Conservation (phyloP, 345 rosid species). For the Gossypium raimondii region DNA sequence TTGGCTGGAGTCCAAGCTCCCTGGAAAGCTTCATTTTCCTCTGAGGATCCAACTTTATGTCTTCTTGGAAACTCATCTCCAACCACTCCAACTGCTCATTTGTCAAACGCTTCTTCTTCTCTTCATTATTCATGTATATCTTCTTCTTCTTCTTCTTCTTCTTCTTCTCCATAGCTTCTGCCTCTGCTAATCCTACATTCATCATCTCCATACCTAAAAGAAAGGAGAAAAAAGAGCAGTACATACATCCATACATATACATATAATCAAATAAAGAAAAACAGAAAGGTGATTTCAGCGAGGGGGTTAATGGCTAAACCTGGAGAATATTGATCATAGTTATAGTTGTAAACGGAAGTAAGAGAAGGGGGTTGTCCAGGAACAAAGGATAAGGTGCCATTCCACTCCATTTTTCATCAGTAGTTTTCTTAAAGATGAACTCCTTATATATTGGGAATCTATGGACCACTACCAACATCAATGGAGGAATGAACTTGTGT, state of each 20-base stretch:
- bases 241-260: too few relatives aligned
- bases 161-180: too few relatives aligned
- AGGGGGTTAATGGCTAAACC: constrained; percentile 30
- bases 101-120: constrained; percentile 73
- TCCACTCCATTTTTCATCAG: constrained; percentile 51
- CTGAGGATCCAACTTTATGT: constrained; percentile 72
- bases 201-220: constrained; percentile 46
- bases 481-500: neutral
- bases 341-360: constrained; percentile 58
- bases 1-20: constrained; percentile 35
- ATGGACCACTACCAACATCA: too few relatives aligned
- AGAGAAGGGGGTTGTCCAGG: constrained; percentile 47
- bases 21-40: constrained; percentile 77
- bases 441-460: too few relatives aligned
- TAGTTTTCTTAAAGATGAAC: too few relatives aligned
- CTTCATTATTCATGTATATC: constrained; percentile 15
- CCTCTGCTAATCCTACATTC: constrained; percentile 2
- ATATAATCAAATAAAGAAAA: neutral
- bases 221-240: neutral
- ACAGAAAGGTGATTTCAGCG: too few relatives aligned
- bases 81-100: constrained; percentile 60
- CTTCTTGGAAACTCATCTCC: constrained; percentile 85
- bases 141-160: too few relatives aligned
- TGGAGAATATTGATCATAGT: constrained; percentile 48
- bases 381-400: constrained; percentile 25